Evolutionary conservation across 768 basidiomycete species (phyloP), one percentile per base, ranked within the genome.

Genomic region (Mrakia hoshinonis): DNA sequence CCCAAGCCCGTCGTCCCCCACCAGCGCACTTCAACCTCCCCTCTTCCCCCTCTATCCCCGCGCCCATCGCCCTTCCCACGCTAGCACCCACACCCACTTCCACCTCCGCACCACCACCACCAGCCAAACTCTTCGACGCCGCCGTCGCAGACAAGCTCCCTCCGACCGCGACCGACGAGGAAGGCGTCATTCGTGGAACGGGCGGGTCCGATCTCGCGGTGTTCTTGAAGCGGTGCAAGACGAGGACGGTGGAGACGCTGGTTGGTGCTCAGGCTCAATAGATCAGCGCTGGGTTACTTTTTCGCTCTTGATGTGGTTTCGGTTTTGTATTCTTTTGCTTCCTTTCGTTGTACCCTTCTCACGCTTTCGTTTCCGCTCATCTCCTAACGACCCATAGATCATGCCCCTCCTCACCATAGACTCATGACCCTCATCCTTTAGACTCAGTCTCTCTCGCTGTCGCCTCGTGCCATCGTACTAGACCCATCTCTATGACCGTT

Each of bases 191-290:
- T 20, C 85, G 86, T 49, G 95, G 95, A 2, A 97, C 95, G 0
- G 95, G 95, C 38, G 95, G 95, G 2, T 96, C 88, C 73, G 86
- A 88, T 48, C 81, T 97, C 26, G 85, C 91, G 15, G 79, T 85
- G 13, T 85, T 96, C 60, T 83, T 99, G 71, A 97, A 96, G 80
- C 87, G 89, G 24, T 91, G 90, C 15, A 85, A 95, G 70, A 94
- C 96, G 75, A 90, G 92, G 38, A 98, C 95, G 12, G 78, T 85
- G 18, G 78, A 76, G 51, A 80, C 80, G 12, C 74, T 80, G 73
- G 69, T 81, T 38, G 75, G 75, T 26, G 39, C 26, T 13, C 15
- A 47, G n/a, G 9, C 36, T 46, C 63, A n/a, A n/a, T n/a, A n/a
- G n/a, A n/a, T n/a, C n/a, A n/a, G n/a, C n/a, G n/a, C n/a, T n/a